Percentiles rank a stretch among this genome's conserved stretches.
These are phyloP conservation scores for Fraxinus platypoda DNA, from an alignment of 305 asterid species.

Conservation along the genomic window DNA sequence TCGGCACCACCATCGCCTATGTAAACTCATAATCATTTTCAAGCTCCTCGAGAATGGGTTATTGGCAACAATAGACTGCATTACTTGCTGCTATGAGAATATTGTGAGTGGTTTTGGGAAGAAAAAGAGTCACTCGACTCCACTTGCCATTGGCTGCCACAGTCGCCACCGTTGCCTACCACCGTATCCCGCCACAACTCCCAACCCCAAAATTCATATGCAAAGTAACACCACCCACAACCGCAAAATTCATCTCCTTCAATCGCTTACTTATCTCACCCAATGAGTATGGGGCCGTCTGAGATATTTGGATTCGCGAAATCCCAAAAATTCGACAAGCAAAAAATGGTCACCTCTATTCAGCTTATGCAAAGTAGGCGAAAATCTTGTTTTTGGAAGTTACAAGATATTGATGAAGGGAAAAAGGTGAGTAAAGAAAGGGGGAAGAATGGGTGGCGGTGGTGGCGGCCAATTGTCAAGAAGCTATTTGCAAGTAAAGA, in stretches of 20 bases:
- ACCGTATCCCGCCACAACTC: not conserved
- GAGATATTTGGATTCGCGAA: not conserved
- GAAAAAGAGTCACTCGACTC: not conserved
- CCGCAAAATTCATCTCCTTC: not conserved
- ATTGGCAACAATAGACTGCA: not conserved
- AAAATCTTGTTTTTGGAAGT: not conserved
- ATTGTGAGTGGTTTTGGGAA: not conserved
- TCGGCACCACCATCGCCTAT: not conserved
- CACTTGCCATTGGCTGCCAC: not conserved
- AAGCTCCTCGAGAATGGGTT: not conserved
- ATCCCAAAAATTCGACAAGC: not conserved
- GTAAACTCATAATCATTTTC: not conserved
- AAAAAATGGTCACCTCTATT: not conserved
- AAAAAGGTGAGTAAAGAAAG: not conserved
- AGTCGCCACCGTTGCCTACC: not conserved
- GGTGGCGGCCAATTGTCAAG: not conserved
- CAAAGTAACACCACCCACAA: not conserved
- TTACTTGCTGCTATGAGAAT: not conserved
- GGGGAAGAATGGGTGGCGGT: not conserved
- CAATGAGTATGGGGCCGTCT: not conserved
- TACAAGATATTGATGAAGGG: not conserved
- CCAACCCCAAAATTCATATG: not conserved
- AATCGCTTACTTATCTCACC: not conserved
- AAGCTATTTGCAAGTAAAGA: not conserved
- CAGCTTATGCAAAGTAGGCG: not conserved